Conservation (phyloP, 2,329 filamentous ascomycete species). For the Teratosphaeria destructans region DNA sequence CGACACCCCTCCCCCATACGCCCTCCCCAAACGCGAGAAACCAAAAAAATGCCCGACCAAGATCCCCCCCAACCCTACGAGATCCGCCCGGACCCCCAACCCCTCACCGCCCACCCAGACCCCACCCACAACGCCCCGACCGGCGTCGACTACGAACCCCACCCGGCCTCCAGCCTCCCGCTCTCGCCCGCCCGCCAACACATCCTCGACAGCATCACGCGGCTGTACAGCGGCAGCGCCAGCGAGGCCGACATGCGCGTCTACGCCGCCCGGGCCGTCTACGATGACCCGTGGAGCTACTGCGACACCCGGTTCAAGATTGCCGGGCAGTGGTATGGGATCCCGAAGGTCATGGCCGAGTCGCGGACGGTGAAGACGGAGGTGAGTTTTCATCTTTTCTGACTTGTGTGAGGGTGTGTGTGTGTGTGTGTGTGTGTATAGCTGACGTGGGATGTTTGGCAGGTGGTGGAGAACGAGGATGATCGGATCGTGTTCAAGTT, state of each 20-base stretch:
- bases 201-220: constrained; percentile 35
- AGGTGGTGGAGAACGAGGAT: constrained; percentile 25
- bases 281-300: constrained; percentile 39
- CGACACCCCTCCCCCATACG: too few species aligned
- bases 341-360: constrained; percentile 33
- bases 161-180: constrained; percentile 26
- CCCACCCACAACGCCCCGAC: constrained; percentile 14
- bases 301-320: constrained; percentile 43
- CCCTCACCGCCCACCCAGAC: not conserved
- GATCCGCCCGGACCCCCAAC: constrained; percentile 15
- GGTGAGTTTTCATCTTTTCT: not conserved
- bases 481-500: constrained; percentile 39
- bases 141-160: constrained; percentile 34
- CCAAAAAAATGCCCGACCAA: constrained; percentile 2
- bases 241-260: constrained; percentile 40
- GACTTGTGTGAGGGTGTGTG: too few species aligned
- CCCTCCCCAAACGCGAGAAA: not conserved
- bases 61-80: constrained; percentile 4
- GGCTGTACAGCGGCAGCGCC: constrained; percentile 38
- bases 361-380: constrained; percentile 34
- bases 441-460: too few species aligned
- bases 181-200: constrained; percentile 27
- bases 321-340: constrained; percentile 42
- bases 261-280: constrained; percentile 36
- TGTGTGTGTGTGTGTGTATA: too few species aligned